These are phyloP conservation scores for Kwoniella dendrophila DNA, from an alignment of 768 basidiomycete species.

Conservation along the genomic window DNA sequence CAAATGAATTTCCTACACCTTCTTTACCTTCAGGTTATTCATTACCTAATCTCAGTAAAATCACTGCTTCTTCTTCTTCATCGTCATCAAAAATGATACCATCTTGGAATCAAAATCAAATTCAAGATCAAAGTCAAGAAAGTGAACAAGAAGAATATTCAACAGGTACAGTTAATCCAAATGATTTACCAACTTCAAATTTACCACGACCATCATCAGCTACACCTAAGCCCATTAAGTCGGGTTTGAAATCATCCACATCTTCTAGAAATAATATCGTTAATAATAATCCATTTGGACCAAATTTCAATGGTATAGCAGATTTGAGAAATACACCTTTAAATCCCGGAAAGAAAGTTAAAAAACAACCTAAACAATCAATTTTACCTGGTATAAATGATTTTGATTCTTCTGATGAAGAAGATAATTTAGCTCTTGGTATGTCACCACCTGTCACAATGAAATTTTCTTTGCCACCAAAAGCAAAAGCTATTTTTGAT, in stretches of 20 bases:
- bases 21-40: constrained; percentile 39
- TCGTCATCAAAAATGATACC: not conserved
- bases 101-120: not conserved
- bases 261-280: too few species aligned
- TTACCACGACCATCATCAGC: constrained; percentile 10
- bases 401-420: constrained; percentile 57
- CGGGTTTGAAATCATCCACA: not conserved
- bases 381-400: constrained; percentile 44
- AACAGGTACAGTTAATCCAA: constrained; percentile 31
- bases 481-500: constrained; percentile 35
- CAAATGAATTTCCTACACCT: constrained; percentile 41
- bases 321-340: constrained; percentile 63
- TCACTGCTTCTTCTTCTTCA: not conserved
- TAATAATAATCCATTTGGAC: constrained; percentile 20
- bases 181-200: not conserved
- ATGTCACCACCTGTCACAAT: constrained; percentile 65
- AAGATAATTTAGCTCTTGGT: constrained; percentile 51
- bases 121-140: not conserved
- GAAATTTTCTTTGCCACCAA: constrained; percentile 60
- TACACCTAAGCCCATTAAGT: constrained; percentile 17
- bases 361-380: constrained; percentile 21
- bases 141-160: constrained; percentile 23
- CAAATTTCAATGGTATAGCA: constrained; percentile 71
- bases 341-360: constrained; percentile 54
- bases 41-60: constrained; percentile 17